Evolutionary conservation across 345 rosid species (phyloP).

Genomic region (Orychophragmus violaceus): DNA sequence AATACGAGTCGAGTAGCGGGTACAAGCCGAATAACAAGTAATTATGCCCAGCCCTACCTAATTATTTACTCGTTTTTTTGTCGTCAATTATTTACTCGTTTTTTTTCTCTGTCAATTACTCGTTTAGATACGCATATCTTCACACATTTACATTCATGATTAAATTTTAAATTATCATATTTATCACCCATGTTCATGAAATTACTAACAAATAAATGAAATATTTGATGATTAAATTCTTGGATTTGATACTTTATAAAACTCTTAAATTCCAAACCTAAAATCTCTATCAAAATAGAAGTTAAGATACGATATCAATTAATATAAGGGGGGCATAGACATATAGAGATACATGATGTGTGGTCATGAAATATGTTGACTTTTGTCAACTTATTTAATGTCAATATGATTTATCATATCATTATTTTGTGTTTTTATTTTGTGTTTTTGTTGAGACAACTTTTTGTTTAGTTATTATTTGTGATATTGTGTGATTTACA

Average conservation of each 20-base stretch:
- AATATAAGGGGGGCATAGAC: neutral
- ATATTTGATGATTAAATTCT: neutral
- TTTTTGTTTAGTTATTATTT: neutral
- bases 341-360: constrained; percentile 4
- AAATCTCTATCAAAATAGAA: neutral
- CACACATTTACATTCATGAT: neutral
- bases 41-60: too few species aligned
- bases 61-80: constrained; percentile 15
- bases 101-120: too few species aligned
- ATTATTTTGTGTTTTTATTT: neutral
- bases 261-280: neutral
- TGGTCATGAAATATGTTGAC: constrained; percentile 33
- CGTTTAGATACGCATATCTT: constrained; percentile 27
- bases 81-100: too few species aligned
- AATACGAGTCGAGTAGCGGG: too few species aligned
- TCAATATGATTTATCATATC: neutral
- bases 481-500: neutral
- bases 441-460: neutral
- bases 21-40: too few species aligned
- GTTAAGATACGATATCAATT: neutral
- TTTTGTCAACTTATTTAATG: constrained; percentile 19
- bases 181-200: constrained; percentile 13
- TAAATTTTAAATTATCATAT: neutral
- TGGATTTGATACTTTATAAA: neutral
- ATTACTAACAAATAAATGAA: neutral